These are phyloP conservation scores for Lentithecium fluviatile DNA, from an alignment of 495 filamentous ascomycete genomes.

Conservation along the genomic window DNA sequence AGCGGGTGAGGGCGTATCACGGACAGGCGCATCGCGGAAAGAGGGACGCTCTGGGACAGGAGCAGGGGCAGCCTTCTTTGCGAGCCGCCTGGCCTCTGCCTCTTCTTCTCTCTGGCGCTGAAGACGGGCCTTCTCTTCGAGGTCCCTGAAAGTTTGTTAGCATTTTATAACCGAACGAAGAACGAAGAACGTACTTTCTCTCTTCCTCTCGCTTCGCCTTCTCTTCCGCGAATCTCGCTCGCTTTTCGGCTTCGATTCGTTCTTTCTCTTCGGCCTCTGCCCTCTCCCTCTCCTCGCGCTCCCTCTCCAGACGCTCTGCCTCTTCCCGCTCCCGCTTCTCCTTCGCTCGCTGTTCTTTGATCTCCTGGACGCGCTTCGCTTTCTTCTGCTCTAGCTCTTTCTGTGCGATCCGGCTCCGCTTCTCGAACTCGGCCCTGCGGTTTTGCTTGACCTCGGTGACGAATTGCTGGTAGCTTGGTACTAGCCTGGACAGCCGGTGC, in stretches of 20 bases:
- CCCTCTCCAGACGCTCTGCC: conserved; percentile 65
- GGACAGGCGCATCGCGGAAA: conserved; percentile 36
- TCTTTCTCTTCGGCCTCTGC: conserved; percentile 80
- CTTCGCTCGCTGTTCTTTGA: conserved; percentile 66
- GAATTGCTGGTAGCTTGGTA: conserved; percentile 79
- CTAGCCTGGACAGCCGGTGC: conserved; percentile 79
- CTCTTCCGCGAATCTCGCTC: conserved; percentile 61
- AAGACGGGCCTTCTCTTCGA: conserved; percentile 62
- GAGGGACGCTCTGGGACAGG: conserved; percentile 40
- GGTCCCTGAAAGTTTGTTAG: conserved; percentile 49
- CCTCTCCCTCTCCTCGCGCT: conserved; percentile 79
- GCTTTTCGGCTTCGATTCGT: conserved; percentile 69
- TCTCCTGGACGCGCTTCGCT: conserved; percentile 78
- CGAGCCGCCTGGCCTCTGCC: conserved; percentile 55
- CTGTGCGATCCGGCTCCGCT: conserved; percentile 82
- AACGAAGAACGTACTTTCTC: conserved; percentile 58
- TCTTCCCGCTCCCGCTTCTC: conserved; percentile 83
- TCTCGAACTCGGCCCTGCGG: conserved; percentile 93
- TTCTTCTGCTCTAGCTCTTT: conserved; percentile 87
- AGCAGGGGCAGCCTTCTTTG: conserved; percentile 44
- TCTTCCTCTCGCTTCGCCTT: conserved; percentile 83
- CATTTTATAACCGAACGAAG: neutral
- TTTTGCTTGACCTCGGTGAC: conserved; percentile 73
- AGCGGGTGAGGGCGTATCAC: conserved; percentile 34
- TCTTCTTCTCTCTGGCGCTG: conserved; percentile 71